Evolutionary conservation across 2,329 filamentous ascomycete species (phyloP).

Genomic region (Aureobasidium pullulans): DNA sequence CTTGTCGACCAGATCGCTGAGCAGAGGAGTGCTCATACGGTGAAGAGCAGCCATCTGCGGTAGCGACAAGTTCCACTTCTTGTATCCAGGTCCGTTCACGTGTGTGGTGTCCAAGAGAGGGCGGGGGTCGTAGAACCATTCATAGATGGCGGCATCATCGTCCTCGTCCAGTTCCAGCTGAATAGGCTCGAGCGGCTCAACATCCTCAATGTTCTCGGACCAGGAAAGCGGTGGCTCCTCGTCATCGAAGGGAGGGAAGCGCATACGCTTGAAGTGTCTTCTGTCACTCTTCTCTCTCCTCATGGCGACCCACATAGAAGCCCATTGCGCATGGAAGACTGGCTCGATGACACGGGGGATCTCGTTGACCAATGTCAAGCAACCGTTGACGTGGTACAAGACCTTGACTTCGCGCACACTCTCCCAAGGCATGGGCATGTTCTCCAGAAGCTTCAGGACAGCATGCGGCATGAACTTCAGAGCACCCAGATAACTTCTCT

Average conservation of each 20-base stretch:
- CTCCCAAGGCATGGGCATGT: constrained; percentile 99
- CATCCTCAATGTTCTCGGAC: constrained; percentile 98
- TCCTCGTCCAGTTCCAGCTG: constrained; percentile 96
- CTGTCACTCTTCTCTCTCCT: constrained; percentile 94
- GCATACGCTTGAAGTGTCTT: constrained; percentile 95
- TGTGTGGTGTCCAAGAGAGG: constrained; percentile 86
- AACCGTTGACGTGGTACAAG: constrained; percentile 96
- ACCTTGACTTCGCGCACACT: constrained; percentile 94
- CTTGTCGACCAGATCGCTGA: constrained; percentile 87
- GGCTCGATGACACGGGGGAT: constrained; percentile 94
- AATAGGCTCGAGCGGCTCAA: constrained; percentile 93
- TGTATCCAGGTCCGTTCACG: constrained; percentile 95
- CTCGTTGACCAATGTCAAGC: constrained; percentile 93
- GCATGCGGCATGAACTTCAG: constrained; percentile 99
- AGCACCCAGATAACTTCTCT: constrained; percentile 93
- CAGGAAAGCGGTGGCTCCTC: constrained; percentile 96
- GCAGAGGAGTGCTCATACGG: constrained; percentile 79
- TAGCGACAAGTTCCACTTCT: constrained; percentile 84
- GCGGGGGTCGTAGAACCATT: constrained; percentile 96
- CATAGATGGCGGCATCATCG: constrained; percentile 82
- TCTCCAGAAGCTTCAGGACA: constrained; percentile 92
- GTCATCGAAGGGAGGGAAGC: constrained; percentile 96
- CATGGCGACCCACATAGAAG: constrained; percentile 99
- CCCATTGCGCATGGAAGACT: constrained; percentile 97
- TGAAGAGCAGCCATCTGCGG: constrained; percentile 96